Conservation (phyloP, 495 filamentous ascomycete species). For the Penicillium alfredii region DNA sequence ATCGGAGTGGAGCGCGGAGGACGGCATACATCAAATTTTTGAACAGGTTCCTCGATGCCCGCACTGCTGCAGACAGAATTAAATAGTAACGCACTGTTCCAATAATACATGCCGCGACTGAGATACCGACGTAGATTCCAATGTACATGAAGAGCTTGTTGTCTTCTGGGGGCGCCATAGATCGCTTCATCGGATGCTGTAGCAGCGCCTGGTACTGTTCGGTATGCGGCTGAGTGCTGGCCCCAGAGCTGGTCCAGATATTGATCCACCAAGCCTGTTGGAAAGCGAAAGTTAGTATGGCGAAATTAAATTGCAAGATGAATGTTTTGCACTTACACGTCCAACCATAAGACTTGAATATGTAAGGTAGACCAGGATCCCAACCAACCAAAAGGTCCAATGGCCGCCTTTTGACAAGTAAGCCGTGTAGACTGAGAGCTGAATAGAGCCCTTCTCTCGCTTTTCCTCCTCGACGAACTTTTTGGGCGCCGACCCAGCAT, state of each 20-base stretch:
- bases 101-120: slow-evolving; percentile 47
- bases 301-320: not conserved
- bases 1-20: slow-evolving; percentile 64
- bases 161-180: slow-evolving; percentile 2
- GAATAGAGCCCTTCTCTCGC: slow-evolving; percentile 60
- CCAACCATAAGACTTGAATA: slow-evolving; percentile 30
- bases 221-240: slow-evolving; percentile 16
- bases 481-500: slow-evolving; percentile 48
- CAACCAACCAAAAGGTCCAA: slow-evolving; percentile 10
- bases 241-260: slow-evolving; percentile 53
- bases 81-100: slow-evolving; percentile 54
- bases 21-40: slow-evolving; percentile 57
- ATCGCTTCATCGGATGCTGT: slow-evolving; percentile 16
- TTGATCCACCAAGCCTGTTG: slow-evolving; percentile 61
- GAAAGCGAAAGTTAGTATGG: slow-evolving; percentile 2
- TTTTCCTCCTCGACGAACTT: slow-evolving; percentile 72
- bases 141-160: slow-evolving; percentile 54
- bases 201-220: slow-evolving; percentile 14
- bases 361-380: slow-evolving; percentile 7
- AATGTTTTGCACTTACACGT: slow-evolving; percentile 32
- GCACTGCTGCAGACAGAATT: slow-evolving; percentile 47
- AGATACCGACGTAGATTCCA: slow-evolving; percentile 58
- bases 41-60: slow-evolving; percentile 61
- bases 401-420: slow-evolving; percentile 67
- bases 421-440: slow-evolving; percentile 52